Conservation (phyloP, 1,284 basidiomycete genomes). For the Ceratorhiza oryzae-sativae region DNA sequence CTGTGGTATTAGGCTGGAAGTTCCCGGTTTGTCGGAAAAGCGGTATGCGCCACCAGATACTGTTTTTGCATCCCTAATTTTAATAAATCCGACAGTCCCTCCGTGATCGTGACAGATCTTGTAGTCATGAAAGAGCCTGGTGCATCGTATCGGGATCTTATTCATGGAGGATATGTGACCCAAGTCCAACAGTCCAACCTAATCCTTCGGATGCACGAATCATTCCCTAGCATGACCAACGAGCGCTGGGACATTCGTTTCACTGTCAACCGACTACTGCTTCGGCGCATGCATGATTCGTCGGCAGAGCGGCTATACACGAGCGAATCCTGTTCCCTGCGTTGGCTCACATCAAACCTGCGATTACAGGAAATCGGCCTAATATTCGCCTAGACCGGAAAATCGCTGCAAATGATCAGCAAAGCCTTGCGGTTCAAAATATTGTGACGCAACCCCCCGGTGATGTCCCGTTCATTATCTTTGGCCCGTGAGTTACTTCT, state of each 20-base stretch:
- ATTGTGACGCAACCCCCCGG: conserved; percentile 58
- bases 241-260: conserved; percentile 60
- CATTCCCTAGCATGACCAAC: conserved; percentile 53
- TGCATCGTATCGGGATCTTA: conserved; percentile 62
- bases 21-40: conserved; percentile 70
- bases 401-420: conserved; percentile 60
- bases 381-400: conserved; percentile 51
- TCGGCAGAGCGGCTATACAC: conserved; percentile 55
- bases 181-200: conserved; percentile 60
- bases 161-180: conserved; percentile 67
- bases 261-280: conserved; percentile 61
- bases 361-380: background rate
- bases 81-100: conserved; percentile 61
- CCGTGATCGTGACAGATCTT: conserved; percentile 38
- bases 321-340: conserved; percentile 57
- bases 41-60: conserved; percentile 36
- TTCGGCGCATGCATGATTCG: conserved; percentile 66
- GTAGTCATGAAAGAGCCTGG: conserved; percentile 60
- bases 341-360: conserved; percentile 45
- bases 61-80: conserved; percentile 52
- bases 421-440: conserved; percentile 61
- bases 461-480: conserved; percentile 64
- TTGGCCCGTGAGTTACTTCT: conserved; percentile 65
- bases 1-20: conserved; percentile 59
- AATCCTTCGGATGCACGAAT: conserved; percentile 59